A percentile compares a stretch with the other conserved stretches of the same genome.
Conservation (phyloP, 305 asterid species). For the Fraxinus greggii region DNA sequence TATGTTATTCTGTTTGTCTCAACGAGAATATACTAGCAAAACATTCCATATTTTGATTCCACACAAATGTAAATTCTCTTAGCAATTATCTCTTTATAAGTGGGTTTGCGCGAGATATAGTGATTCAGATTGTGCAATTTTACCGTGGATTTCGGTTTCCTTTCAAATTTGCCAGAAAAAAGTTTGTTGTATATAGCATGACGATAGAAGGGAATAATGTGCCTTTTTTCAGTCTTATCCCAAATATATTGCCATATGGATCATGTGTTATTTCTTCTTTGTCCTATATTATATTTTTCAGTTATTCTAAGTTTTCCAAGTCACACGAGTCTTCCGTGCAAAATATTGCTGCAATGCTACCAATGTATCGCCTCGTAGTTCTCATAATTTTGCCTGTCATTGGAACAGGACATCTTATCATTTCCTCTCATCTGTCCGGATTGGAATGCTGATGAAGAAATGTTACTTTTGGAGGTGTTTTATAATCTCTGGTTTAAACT, state of each 20-base stretch:
- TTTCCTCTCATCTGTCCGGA: conserved; percentile 76
- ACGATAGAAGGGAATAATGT: background rate
- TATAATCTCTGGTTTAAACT: conserved; percentile 22
- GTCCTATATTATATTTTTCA: background rate
- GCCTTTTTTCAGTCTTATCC: background rate
- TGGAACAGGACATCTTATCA: conserved; percentile 58
- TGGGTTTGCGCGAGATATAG: background rate
- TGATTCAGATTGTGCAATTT: background rate
- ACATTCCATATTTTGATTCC: background rate
- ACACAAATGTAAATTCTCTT: background rate
- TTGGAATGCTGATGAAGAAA: conserved; percentile 82
- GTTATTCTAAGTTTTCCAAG: background rate
- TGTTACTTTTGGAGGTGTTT: conserved; percentile 73
- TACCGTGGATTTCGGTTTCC: background rate
- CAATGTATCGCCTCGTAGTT: conserved; percentile 16
- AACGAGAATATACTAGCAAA: background rate
- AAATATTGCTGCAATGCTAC: conserved; percentile 8
- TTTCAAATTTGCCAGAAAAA: background rate
- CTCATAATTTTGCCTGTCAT: conserved; percentile 27
- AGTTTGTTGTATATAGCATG: background rate
- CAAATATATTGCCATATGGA: conserved; percentile 12
- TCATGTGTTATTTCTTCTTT: conserved; percentile 5
- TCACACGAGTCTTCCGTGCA: background rate
- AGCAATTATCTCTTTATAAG: background rate
- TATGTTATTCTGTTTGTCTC: background rate